These are phyloP conservation scores for Arachis stenosperma DNA, from an alignment of 306 rosid genomes.

Conservation along the genomic window DNA sequence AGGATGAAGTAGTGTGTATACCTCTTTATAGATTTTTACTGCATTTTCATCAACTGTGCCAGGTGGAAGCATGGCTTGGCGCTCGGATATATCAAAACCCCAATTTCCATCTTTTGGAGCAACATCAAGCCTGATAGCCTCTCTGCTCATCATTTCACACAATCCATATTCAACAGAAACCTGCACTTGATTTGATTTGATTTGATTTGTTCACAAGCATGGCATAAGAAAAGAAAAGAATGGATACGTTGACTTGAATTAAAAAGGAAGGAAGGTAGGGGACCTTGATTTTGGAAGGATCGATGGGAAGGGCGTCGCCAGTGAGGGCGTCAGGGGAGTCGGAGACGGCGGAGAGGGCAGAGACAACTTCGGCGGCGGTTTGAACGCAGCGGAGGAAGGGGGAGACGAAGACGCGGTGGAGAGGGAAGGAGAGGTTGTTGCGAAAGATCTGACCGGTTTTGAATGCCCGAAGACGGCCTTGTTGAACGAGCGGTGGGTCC, in stretches of 20 bases:
- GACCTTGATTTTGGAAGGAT: constrained; percentile 71
- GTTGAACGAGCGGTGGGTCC: constrained; percentile 73
- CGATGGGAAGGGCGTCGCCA: constrained; percentile 47
- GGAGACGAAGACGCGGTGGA: constrained; percentile 78
- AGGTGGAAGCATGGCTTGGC: constrained; percentile 70
- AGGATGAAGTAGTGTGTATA: constrained; percentile 16
- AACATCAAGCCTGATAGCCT: constrained; percentile 55
- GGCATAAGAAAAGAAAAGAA: not conserved
- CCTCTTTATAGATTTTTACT: constrained; percentile 71
- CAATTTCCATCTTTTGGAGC: constrained; percentile 76
- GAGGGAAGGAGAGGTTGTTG: constrained; percentile 46
- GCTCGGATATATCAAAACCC: constrained; percentile 71
- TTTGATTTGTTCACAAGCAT: no score
- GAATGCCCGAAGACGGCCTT: constrained; percentile 68
- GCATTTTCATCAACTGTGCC: constrained; percentile 69
- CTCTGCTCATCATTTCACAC: constrained; percentile 77
- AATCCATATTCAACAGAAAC: constrained; percentile 84
- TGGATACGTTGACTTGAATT: no score
- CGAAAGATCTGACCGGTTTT: constrained; percentile 62
- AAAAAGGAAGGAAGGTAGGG: not conserved
- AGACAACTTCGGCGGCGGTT: constrained; percentile 69
- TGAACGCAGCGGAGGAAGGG: constrained; percentile 92
- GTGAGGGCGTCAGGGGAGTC: constrained; percentile 36
- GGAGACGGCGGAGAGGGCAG: constrained; percentile 55
- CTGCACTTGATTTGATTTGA: constrained; percentile 38